Base-by-base conservation (phyloP, 176 grass and related monocot genomes). In the Avena sativa region DNA sequence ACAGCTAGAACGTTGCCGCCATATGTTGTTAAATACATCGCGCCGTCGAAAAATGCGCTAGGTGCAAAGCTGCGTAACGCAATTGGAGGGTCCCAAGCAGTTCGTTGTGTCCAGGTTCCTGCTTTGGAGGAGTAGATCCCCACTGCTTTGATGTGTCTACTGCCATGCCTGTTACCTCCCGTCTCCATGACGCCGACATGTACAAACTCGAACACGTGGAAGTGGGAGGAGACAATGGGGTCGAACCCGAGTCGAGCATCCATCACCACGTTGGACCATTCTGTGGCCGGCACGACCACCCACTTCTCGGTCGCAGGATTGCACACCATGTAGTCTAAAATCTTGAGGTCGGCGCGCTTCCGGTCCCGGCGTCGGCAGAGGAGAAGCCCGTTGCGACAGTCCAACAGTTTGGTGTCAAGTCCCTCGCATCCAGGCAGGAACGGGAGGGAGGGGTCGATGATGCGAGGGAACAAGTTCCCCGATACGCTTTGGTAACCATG, bases 351-450 rank as follows among this genome's bases (percentile, higher is more conserved):
- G 8, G 6, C 16, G 28, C 2, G 6, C 28, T 34, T 2, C 13
- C 6, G 9, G 28, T 34, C 0, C 14, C 6, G 34, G 28, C 64
- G 3, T 16, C 16, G 30, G 26, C 28, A 67, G 28, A 67, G 64
- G 64, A 67, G 64, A 32, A 67, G 64, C 13, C 64, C 64, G 34
- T 67, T 67, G 64, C 64, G 34, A 13, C 64, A 36, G 64, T 67
- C 28, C 64, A 67, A 17, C 13, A 67, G 15, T 4, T 53, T 3
- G 16, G 15, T 34, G 64, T 17, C 0, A 7, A 36, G 2, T 16
- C 6, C 8, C 64, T 36, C 14, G 14, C 14, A 34, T 17, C 2
- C 0, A 14, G 28, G 28, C 6, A 67, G 64, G 64, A 67, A 67
- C 14, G 28, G 34, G 64, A 67, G 64, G 64, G 12, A 34, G 64